These are phyloP conservation scores for Mikania micrantha DNA, from an alignment of 129 eudicot species.

Conservation along the genomic window DNA sequence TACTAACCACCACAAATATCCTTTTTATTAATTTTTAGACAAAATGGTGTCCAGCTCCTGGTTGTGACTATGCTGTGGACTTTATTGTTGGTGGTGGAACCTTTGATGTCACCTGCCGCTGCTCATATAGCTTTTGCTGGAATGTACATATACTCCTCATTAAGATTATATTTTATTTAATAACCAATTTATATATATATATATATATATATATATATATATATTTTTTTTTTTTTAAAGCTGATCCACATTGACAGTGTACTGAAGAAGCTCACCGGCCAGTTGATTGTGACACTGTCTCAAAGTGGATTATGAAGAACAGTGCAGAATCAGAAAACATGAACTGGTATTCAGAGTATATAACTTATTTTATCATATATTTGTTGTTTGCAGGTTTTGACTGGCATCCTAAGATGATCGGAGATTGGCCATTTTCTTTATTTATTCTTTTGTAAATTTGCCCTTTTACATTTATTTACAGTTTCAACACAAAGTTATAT, in stretches of 20 bases:
- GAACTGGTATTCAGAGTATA: conserved; percentile 49
- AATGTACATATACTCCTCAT: background rate
- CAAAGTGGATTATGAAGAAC: conserved; percentile 65
- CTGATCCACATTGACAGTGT: conserved; percentile 45
- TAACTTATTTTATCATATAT: background rate
- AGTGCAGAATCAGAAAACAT: conserved; percentile 66
- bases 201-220: too few relatives aligned
- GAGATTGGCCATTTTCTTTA: background rate
- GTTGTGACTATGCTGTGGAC: conserved; percentile 81
- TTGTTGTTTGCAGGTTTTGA: background rate
- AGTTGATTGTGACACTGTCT: conserved; percentile 64
- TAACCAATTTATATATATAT: background rate
- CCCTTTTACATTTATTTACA: background rate
- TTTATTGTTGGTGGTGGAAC: conserved; percentile 75
- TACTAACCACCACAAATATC: conserved; percentile 4
- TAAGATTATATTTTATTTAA: background rate
- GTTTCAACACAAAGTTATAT: background rate
- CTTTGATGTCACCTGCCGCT: conserved; percentile 68
- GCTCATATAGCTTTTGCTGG: conserved; percentile 73
- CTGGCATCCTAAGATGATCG: background rate
- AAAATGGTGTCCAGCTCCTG: conserved; percentile 94
- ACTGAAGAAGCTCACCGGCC: conserved; percentile 82
- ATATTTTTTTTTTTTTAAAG: background rate
- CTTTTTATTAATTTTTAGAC: conserved; percentile 31
- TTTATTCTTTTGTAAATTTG: background rate